Base-by-base conservation (phyloP, 2,329 filamentous ascomycete genomes). In the Monosporascus sp. region DNA sequence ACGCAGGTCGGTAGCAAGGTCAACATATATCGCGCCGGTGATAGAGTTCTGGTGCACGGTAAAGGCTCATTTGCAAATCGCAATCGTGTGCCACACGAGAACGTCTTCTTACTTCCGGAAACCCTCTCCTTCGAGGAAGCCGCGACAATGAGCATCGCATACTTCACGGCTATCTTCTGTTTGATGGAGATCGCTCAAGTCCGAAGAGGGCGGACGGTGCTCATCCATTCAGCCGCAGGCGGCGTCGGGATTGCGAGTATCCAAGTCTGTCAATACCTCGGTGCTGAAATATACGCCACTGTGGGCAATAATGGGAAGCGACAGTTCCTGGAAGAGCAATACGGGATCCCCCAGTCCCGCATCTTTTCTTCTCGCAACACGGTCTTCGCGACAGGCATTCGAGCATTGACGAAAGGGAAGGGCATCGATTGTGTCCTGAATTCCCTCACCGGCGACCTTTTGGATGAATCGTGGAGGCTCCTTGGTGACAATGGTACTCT, bases 381-480 rank as follows among this genome's bases (percentile, higher is more conserved):
- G 4, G 14, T 22, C 7, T 57, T 57, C 20, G 49, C 34, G 2
- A n/a, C 34, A 1, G 26, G 20, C 6, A 53, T 57, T 7, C 14
- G 40, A 5, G 7, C 14, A n/a, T n/a, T n/a, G 16, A 57, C 53
- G 2, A 49, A 40, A 17, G 56, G 53, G 3, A 26, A 48, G 14
- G 56, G 56, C 1, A 49, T 57, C 14, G 49, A 57, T 27, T 20
- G 49, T 5, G 46, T 55, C 24, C 19, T 57, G 22, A 57, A 57
- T 24, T 55, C 53, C 3, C 22, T 57, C 5, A 22, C 51, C 5
- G 53, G 53, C 16, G 50, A 55, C 9, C n/a, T 57, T 8, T 37
- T 57, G 8, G 37, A 53, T 16, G 56, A 38, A 20, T 49, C 48
- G 2, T 51, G 6, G 17, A 40, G 48, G 1, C 50, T 45, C 3